phyloP scores from a whole-genome alignment of 164 flowering plant species.

The Tetrastigma voinierianum region DNA sequence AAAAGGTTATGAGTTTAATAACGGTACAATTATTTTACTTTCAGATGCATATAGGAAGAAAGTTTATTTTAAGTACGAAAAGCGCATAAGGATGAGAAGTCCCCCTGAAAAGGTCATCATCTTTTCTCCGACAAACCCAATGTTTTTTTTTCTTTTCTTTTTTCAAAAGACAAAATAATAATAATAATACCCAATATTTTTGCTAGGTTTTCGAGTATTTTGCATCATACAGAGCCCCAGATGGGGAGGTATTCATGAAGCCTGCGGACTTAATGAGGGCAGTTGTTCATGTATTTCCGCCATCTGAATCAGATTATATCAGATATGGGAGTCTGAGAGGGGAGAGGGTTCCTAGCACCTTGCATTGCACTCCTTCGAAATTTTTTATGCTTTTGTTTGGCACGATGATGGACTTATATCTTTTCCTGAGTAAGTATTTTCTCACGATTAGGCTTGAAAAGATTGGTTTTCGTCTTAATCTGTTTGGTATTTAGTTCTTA shows the following conservation, averaged over 20 bases:
- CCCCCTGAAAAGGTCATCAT: constrained; percentile 81
- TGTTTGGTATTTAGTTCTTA: background rate
- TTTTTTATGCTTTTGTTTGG: constrained; percentile 93
- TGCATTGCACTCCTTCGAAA: constrained; percentile 60
- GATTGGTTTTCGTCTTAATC: no score
- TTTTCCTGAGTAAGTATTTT: constrained; percentile 66
- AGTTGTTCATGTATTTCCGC: constrained; percentile 86
- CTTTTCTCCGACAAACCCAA: background rate
- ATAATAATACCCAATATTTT: background rate
- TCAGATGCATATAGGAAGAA: constrained; percentile 77
- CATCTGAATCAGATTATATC: constrained; percentile 65
- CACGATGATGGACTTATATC: constrained; percentile 82
- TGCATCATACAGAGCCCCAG: constrained; percentile 48
- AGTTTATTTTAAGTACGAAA: constrained; percentile 90
- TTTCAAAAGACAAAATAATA: no score
- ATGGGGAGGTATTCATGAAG: constrained; percentile 74
- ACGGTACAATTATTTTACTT: no score
- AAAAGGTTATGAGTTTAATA: no score
- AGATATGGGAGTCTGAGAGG: constrained; percentile 78
- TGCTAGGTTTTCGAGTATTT: constrained; percentile 90
- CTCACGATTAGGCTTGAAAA: no score
- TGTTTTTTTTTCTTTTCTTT: no score
- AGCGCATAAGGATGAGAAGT: constrained; percentile 66
- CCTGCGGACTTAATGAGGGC: constrained; percentile 94
- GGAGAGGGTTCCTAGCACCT: constrained; percentile 51